These are phyloP conservation scores for Fusarium coicis DNA, from an alignment of 2,329 filamentous ascomycete species.

Conservation along the genomic window DNA sequence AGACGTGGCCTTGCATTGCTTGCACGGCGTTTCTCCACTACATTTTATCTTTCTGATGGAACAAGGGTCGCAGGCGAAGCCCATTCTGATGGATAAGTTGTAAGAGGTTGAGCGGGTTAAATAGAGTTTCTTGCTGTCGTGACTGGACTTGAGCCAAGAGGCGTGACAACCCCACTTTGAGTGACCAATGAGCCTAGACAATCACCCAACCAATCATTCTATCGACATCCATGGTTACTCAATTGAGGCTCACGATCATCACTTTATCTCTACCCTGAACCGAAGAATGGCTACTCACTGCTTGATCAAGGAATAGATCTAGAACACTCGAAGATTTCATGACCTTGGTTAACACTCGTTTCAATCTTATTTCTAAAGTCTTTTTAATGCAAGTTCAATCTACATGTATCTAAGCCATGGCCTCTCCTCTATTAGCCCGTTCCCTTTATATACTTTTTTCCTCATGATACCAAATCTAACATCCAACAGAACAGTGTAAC, in stretches of 20 bases:
- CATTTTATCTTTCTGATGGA: conserved; percentile 18
- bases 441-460: too few relatives aligned
- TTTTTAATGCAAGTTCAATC: background rate
- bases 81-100: background rate
- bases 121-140: background rate
- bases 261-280: background rate
- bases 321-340: too few relatives aligned
- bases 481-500: fast-evolving
- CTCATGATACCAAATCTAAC: too few relatives aligned
- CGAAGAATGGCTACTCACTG: background rate
- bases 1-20: background rate
- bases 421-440: background rate
- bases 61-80: conserved; percentile 16
- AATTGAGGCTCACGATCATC: background rate
- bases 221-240: background rate
- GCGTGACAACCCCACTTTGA: background rate
- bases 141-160: background rate
- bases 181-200: background rate
- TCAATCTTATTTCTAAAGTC: background rate
- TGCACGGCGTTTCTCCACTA: background rate
- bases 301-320: too few relatives aligned
- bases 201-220: background rate
- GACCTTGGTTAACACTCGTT: background rate
- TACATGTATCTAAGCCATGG: background rate
- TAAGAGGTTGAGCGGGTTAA: background rate